Evolutionary conservation across 768 basidiomycete species (phyloP).

Genomic region (Mycena capillaripes): DNA sequence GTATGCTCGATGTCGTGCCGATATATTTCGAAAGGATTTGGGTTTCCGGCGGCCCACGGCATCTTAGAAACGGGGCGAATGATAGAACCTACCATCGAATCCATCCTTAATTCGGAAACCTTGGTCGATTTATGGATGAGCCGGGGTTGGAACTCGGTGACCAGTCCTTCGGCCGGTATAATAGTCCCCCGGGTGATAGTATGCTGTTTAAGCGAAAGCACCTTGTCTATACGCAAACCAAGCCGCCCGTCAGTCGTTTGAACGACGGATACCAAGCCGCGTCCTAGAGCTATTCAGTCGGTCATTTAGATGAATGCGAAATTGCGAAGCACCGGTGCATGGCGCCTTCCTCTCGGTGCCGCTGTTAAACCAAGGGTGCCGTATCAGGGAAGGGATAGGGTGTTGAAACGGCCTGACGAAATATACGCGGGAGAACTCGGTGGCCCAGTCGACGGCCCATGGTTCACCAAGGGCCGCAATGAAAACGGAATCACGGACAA

Average conservation of each 20-base stretch:
- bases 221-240: conserved; percentile 28
- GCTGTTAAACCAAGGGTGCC: conserved; percentile 21
- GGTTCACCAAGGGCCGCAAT: conserved; percentile 20
- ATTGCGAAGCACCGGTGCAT: conserved; percentile 5
- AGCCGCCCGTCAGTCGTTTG: not conserved
- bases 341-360: not conserved
- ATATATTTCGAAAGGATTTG: conserved; percentile 13
- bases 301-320: not conserved
- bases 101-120: conserved; percentile 1
- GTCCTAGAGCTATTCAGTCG: not conserved
- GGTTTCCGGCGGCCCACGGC: not conserved
- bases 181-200: not conserved
- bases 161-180: conserved; percentile 14
- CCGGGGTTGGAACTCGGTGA: not conserved
- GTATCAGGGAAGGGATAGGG: conserved; percentile 10
- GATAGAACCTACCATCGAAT: not conserved
- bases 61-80: not conserved
- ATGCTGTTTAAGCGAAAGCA: not conserved
- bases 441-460: conserved; percentile 15
- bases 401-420: not conserved
- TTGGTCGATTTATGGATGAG: conserved; percentile 26
- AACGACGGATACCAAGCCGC: conserved; percentile 30
- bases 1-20: not conserved
- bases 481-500: conserved; percentile 26
- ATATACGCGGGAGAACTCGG: conserved; percentile 26